phyloP scores from a whole-genome alignment of 495 filamentous ascomycete genomes.

The Daldinia decipiens region DNA sequence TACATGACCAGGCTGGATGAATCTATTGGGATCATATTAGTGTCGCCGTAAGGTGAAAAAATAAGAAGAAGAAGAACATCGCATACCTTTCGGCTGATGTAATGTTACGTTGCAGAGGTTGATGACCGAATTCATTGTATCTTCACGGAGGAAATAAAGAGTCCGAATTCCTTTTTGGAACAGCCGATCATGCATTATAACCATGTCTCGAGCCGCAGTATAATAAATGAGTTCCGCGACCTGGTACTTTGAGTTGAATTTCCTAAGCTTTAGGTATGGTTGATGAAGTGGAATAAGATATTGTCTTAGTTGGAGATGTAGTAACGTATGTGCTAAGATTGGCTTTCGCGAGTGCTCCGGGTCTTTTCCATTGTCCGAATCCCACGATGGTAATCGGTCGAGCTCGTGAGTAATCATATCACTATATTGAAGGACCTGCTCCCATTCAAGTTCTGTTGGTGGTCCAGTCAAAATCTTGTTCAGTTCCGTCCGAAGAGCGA shows the following conservation, averaged over 20 bases:
- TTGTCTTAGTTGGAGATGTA: constrained; percentile 51
- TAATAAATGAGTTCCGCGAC: constrained; percentile 50
- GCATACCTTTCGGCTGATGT: constrained; percentile 57
- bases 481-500: constrained; percentile 46
- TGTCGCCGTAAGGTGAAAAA: background rate
- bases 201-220: constrained; percentile 49
- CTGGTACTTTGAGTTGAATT: constrained; percentile 44
- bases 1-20: constrained; percentile 44
- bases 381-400: constrained; percentile 49
- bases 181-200: constrained; percentile 48
- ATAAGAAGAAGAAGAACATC: background rate
- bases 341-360: constrained; percentile 37
- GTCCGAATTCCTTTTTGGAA: constrained; percentile 48
- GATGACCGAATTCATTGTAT: constrained; percentile 47
- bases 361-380: constrained; percentile 33
- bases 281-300: constrained; percentile 50
- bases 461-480: constrained; percentile 45
- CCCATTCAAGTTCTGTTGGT: constrained; percentile 42
- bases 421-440: constrained; percentile 51
- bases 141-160: constrained; percentile 48
- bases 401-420: constrained; percentile 49
- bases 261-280: constrained; percentile 47
- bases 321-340: constrained; percentile 46
- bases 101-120: constrained; percentile 58
- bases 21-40: constrained; percentile 38